Evolutionary conservation across 352 stramenopile genomes (phyloP), one percentile per base, ranked within the genome.

Genomic region (Chrysophaeum taylorii): DNA sequence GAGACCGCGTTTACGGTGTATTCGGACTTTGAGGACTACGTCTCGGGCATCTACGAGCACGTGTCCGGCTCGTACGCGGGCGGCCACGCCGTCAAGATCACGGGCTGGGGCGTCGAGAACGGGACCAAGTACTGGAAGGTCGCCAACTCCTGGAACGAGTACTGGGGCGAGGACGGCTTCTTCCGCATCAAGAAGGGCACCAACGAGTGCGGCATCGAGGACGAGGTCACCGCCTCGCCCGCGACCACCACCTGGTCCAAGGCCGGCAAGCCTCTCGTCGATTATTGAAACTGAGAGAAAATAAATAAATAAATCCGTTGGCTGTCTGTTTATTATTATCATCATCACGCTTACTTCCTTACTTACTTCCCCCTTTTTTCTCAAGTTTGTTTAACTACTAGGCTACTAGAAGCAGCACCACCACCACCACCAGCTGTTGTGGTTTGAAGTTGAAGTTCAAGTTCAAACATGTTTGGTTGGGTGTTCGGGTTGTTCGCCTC

Each of bases 131-230:
- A 94, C 74, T 94, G 85, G 89, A 91, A 94, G 42, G 88, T 84
- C 31, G 82, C 86, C 54, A 94, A 94, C 77, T 92, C 85, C 64
- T 94, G 87, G 88, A 86, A 86, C 9, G 90, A 54, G 25, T 88
- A 92, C 76, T 94, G 87, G 87, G 89, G 89, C 42, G 85, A 93
- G 73, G 86, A 93, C 50, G 89, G 89, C 62, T 94, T 86, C 85
- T 92, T 93, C 81, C 81, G 84, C 62, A 93, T 95, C 60, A 72
- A 86, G 66, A 92, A 91, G 82, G 84, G 91, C 74, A 81, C 90
- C 78, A 85, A 94, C 79, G 92, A 94, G 74, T 74, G 93, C 48
- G 85, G 83, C 39, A 93, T 93, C 64, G 88, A 93, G 73, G 70
- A 84, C 53, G 53, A 36, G 14, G 53, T 45, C 31, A 23, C 53